These are phyloP conservation scores for Galerina marginata DNA, from an alignment of 768 basidiomycete species.

Conservation along the genomic window DNA sequence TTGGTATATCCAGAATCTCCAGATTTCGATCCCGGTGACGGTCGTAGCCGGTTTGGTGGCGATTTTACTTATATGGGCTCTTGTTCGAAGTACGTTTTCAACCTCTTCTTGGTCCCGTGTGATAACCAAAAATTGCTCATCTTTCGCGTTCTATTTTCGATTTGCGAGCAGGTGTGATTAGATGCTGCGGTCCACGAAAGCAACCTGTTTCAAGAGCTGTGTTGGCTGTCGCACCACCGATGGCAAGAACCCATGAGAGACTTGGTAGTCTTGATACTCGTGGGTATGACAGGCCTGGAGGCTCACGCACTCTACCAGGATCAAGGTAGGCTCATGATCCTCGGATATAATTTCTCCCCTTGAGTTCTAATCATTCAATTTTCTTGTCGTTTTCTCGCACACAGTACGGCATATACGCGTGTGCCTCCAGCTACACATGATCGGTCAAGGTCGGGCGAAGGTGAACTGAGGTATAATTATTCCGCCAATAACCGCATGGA, in stretches of 20 bases:
- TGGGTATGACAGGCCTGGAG: constrained; percentile 16
- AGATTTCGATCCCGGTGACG: constrained; percentile 81
- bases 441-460: constrained; percentile 29
- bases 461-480: constrained; percentile 31
- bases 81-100: constrained; percentile 47
- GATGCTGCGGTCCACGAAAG: constrained; percentile 37
- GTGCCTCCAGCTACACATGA: constrained; percentile 35
- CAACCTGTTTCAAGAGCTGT: constrained; percentile 22
- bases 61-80: constrained; percentile 58
- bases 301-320: constrained; percentile 25
- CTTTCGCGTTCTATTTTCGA: constrained; percentile 9
- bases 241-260: constrained; percentile 28
- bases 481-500: constrained; percentile 35
- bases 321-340: constrained; percentile 31
- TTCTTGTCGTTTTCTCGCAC: constrained; percentile 7
- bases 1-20: constrained; percentile 78
- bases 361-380: background rate
- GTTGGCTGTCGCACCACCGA: constrained; percentile 17
- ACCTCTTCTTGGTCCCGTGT: constrained; percentile 7
- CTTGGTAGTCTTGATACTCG: constrained; percentile 29
- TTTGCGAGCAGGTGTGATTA: constrained; percentile 34
- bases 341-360: constrained; percentile 21
- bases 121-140: constrained; percentile 6
- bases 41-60: constrained; percentile 69
- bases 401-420: constrained; percentile 35